Evolutionary conservation across 768 basidiomycete genomes (phyloP).

Genomic region (Auriscalpium vulgare): DNA sequence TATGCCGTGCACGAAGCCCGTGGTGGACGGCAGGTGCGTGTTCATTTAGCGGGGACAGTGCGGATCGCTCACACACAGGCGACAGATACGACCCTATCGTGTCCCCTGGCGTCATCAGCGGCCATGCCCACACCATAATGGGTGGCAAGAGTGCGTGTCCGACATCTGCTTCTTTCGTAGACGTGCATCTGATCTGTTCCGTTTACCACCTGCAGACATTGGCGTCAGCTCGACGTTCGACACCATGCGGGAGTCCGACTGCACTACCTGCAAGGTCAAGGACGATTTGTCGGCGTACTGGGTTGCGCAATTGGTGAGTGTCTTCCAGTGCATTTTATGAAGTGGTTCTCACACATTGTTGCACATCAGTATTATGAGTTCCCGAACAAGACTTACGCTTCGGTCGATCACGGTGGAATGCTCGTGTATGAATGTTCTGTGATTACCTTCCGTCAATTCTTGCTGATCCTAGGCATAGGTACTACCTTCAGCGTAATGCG

Average conservation of each 20-base stretch:
- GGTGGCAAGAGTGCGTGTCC: slow-evolving; percentile 6
- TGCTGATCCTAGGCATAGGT: background rate
- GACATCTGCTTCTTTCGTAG: background rate
- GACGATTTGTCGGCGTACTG: slow-evolving; percentile 13
- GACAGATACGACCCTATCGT: slow-evolving; percentile 12
- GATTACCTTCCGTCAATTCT: background rate
- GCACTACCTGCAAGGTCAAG: slow-evolving; percentile 12
- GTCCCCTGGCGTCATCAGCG: background rate
- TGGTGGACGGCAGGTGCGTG: background rate
- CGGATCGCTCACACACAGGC: background rate
- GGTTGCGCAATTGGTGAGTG: slow-evolving; percentile 7
- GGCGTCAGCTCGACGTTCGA: slow-evolving; percentile 3
- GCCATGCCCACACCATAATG: slow-evolving; percentile 12
- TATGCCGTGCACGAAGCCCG: slow-evolving; percentile 6
- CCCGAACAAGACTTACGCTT: slow-evolving; percentile 2
- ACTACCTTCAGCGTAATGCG: slow-evolving; percentile 6
- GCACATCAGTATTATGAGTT: slow-evolving; percentile 7
- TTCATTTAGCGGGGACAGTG: background rate
- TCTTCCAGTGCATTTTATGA: too few species aligned
- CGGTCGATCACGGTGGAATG: slow-evolving; percentile 10
- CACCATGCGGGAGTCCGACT: slow-evolving; percentile 5
- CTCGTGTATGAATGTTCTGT: slow-evolving; percentile 6
- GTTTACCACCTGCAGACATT: slow-evolving; percentile 1
- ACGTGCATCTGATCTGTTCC: too few species aligned
- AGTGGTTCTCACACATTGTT: background rate